A percentile compares a stretch with the other conserved stretches of the same genome.
These are phyloP conservation scores for Dendrobium catenatum DNA, from an alignment of 106 monocot species.

Conservation along the genomic window DNA sequence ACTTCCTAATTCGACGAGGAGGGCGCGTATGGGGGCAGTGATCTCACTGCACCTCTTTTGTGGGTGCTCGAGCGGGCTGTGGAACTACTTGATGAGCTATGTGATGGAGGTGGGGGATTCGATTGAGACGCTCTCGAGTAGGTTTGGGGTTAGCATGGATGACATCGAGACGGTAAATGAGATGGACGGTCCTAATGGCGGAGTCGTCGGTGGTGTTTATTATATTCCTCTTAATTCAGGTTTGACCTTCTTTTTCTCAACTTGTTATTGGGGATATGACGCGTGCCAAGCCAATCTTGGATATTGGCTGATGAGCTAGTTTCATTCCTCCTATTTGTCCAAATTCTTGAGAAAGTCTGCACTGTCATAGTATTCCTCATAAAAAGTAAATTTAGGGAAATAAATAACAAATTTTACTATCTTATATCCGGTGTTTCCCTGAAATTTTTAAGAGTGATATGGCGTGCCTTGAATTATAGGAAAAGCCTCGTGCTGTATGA, in stretches of 20 bases:
- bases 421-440: background rate
- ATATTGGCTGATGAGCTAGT: too few species aligned
- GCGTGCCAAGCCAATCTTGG: too few species aligned
- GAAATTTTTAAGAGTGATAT: too few species aligned
- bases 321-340: too few species aligned
- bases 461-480: too few species aligned
- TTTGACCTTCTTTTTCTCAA: slow-evolving; percentile 8
- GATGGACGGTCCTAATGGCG: slow-evolving; percentile 42
- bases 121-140: slow-evolving; percentile 60
- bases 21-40: slow-evolving; percentile 39
- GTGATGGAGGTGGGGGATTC: slow-evolving; percentile 68
- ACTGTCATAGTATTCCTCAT: too few species aligned
- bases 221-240: slow-evolving; percentile 94
- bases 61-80: slow-evolving; percentile 85
- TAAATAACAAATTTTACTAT: too few species aligned
- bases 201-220: slow-evolving; percentile 46
- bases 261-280: too few species aligned
- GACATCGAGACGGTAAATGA: slow-evolving; percentile 77
- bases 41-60: slow-evolving; percentile 62
- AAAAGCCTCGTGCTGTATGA: too few species aligned
- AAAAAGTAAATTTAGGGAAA: too few species aligned
- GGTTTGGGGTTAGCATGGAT: slow-evolving; percentile 94
- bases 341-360: too few species aligned
- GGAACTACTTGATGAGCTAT: slow-evolving; percentile 91
- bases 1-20: slow-evolving; percentile 30